phyloP scores from a whole-genome alignment of 768 basidiomycete species.

The Chiua virens region DNA sequence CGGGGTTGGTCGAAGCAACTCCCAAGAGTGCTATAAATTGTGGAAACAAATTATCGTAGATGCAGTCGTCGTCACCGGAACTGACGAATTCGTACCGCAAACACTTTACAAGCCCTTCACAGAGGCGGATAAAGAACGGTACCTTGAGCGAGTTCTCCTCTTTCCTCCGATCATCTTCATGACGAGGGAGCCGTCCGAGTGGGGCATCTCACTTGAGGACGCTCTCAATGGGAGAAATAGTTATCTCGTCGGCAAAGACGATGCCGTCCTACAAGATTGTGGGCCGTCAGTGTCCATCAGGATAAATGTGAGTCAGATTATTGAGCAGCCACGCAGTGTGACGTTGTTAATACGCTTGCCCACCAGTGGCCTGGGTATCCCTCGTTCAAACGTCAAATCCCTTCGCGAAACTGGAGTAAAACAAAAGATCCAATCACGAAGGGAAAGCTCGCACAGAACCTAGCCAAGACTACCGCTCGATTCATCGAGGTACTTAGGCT shows the following conservation, averaged over 20 bases:
- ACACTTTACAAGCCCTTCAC: slow-evolving; percentile 69
- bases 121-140: slow-evolving; percentile 66
- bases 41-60: slow-evolving; percentile 12
- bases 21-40: slow-evolving; percentile 13
- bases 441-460: slow-evolving; percentile 65
- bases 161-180: slow-evolving; percentile 63
- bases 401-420: slow-evolving; percentile 72
- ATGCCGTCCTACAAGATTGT: slow-evolving; percentile 60
- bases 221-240: slow-evolving; percentile 56
- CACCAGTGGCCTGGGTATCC: slow-evolving; percentile 76
- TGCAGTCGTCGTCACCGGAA: slow-evolving; percentile 25
- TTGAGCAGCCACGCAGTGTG: not conserved
- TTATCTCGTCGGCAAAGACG: slow-evolving; percentile 54
- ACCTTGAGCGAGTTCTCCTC: slow-evolving; percentile 64
- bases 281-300: slow-evolving; percentile 75
- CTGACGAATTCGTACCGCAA: slow-evolving; percentile 60
- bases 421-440: slow-evolving; percentile 71
- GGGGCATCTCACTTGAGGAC: slow-evolving; percentile 61
- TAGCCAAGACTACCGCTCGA: slow-evolving; percentile 64
- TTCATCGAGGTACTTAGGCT: slow-evolving; percentile 61
- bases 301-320: slow-evolving; percentile 51
- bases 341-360: not conserved
- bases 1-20: not conserved
- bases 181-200: slow-evolving; percentile 50
- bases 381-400: slow-evolving; percentile 70